Conservation (phyloP, 306 rosid genomes). For the Betula pendula region DNA sequence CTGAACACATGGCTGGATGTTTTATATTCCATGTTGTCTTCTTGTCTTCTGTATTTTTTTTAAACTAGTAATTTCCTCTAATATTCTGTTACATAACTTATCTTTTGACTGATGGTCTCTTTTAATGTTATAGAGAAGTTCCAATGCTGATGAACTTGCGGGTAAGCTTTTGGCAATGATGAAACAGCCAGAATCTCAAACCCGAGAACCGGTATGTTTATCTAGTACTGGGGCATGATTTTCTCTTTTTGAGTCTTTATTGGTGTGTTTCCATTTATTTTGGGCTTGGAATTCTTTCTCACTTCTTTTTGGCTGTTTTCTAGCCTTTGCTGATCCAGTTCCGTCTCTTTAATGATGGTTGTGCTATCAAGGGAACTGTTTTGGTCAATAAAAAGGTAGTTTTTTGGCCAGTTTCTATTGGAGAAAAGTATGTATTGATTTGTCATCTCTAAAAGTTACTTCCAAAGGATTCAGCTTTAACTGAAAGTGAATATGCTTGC, state of each 20-base stretch:
- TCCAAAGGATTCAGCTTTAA: background rate
- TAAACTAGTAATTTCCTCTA: background rate
- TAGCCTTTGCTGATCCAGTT: constrained; percentile 81
- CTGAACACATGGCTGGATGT: background rate
- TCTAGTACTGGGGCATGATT: constrained; percentile 12
- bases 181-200: constrained; percentile 22
- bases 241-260: constrained; percentile 17
- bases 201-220: constrained; percentile 45
- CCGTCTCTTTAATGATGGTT: constrained; percentile 68
- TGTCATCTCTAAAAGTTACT: background rate
- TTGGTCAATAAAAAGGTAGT: constrained; percentile 67
- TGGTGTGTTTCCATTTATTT: constrained; percentile 3
- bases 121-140: constrained; percentile 33
- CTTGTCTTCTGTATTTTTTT: background rate
- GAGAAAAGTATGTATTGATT: background rate
- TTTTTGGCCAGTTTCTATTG: background rate
- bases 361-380: constrained; percentile 75
- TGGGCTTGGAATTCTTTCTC: constrained; percentile 22
- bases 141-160: constrained; percentile 26
- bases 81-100: constrained; percentile 11
- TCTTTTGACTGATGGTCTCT: constrained; percentile 5
- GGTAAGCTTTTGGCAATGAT: constrained; percentile 26
- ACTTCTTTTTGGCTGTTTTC: constrained; percentile 22
- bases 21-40: background rate
- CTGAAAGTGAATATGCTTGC: background rate